Percentiles rank a stretch among this genome's conserved stretches.
Evolutionary conservation across 495 filamentous ascomycete genomes (phyloP).

Genomic region (Niebla homalea): DNA sequence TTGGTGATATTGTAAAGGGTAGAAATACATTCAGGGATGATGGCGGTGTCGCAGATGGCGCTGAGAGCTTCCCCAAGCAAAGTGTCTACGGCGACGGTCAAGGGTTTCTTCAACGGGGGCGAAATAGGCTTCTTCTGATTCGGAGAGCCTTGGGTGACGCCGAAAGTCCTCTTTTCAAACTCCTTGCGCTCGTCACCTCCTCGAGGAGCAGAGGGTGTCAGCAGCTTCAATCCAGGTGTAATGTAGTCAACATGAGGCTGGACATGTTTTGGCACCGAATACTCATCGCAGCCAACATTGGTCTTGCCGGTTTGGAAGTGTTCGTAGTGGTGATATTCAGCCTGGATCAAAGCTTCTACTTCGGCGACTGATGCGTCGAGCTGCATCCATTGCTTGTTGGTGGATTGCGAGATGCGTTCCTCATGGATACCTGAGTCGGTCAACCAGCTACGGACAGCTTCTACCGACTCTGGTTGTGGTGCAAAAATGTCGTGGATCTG

Average conservation of each 20-base stretch:
- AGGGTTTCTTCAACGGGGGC: constrained; percentile 2
- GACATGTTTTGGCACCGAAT: constrained; percentile 39
- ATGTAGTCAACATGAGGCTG: constrained; percentile 44
- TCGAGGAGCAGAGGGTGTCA: constrained; percentile 15
- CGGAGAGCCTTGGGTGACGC: not conserved
- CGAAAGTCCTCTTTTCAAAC: constrained; percentile 11
- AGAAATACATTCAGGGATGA: constrained; percentile 9
- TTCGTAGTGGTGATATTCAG: constrained; percentile 46
- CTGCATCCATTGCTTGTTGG: constrained; percentile 32
- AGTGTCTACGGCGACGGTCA: constrained; percentile 1
- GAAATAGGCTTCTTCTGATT: not conserved
- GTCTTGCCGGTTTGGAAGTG: constrained; percentile 31
- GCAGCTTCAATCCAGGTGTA: constrained; percentile 30
- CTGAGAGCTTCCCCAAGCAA: not conserved
- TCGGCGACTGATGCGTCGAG: constrained; percentile 41
- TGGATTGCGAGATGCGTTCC: constrained; percentile 33
- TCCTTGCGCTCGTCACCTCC: not conserved
- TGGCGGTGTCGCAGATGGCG: constrained; percentile 4
- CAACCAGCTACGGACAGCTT: constrained; percentile 37
- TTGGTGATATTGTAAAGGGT: constrained; percentile 14
- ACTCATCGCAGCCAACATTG: constrained; percentile 39
- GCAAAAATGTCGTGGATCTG: constrained; percentile 40
- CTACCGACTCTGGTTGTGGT: constrained; percentile 27
- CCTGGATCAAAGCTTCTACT: constrained; percentile 40
- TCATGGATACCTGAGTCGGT: constrained; percentile 32